A percentile compares a stretch with the other conserved stretches of the same genome.
These are phyloP conservation scores for Nidula niveotomentosa DNA, from an alignment of 1,284 basidiomycete genomes.

Conservation along the genomic window DNA sequence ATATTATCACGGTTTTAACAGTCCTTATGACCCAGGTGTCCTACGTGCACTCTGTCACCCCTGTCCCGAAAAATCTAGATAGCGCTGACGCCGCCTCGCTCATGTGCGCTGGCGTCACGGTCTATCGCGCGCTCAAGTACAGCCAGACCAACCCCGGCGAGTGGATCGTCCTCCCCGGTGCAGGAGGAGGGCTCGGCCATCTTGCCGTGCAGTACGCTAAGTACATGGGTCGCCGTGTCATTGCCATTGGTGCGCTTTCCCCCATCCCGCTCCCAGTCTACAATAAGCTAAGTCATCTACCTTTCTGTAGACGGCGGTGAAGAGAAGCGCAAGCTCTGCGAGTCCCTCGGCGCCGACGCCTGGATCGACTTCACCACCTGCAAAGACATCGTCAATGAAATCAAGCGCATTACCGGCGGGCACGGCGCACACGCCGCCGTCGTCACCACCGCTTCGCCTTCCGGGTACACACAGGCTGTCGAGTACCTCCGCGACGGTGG, in stretches of 20 bases:
- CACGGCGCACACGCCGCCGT: constrained; percentile 76
- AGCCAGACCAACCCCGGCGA: constrained; percentile 72
- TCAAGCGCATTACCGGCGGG: constrained; percentile 68
- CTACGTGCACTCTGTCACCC: constrained; percentile 70
- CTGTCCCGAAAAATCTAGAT: constrained; percentile 68
- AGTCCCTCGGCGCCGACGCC: constrained; percentile 71
- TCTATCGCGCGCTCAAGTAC: constrained; percentile 85
- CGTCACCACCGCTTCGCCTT: constrained; percentile 60
- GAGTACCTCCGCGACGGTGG: constrained; percentile 67
- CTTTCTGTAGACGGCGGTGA: constrained; percentile 60
- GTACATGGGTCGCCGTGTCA: constrained; percentile 74
- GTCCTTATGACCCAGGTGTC: constrained; percentile 40
- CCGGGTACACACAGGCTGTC: constrained; percentile 71
- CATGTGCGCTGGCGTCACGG: constrained; percentile 81
- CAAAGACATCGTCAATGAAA: constrained; percentile 59
- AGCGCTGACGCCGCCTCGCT: constrained; percentile 79
- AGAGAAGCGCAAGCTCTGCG: constrained; percentile 72
- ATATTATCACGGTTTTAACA: neutral
- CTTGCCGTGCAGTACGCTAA: constrained; percentile 79
- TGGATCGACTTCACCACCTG: constrained; percentile 81
- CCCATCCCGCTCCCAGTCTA: neutral
- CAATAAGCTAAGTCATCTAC: neutral
- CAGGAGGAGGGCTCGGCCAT: constrained; percentile 75
- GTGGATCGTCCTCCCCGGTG: constrained; percentile 81
- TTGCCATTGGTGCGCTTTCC: constrained; percentile 62